phyloP scores from a whole-genome alignment of 2,329 filamentous ascomycete species.

The Lecanicillium sp. region DNA sequence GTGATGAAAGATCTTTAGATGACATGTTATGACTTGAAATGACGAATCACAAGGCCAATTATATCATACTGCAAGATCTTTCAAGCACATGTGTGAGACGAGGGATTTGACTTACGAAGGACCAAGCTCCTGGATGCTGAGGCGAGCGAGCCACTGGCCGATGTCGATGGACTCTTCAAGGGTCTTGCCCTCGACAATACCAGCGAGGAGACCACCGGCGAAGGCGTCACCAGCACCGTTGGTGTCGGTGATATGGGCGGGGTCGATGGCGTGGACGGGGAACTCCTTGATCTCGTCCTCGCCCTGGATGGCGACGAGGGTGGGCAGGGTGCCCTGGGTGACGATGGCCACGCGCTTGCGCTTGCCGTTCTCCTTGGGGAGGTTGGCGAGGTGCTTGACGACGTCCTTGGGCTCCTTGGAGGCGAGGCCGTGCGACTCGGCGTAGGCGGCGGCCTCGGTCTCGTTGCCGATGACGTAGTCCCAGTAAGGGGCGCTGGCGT shows the following conservation, averaged over 20 bases:
- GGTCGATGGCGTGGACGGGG: conserved; percentile 72
- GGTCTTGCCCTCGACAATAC: conserved; percentile 76
- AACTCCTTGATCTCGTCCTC: conserved; percentile 67
- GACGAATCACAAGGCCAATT: conserved; percentile 4
- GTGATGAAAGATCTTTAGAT: conserved; percentile 1
- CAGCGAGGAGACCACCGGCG: conserved; percentile 87
- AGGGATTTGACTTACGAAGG: conserved; percentile 68
- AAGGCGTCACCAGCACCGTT: conserved; percentile 97
- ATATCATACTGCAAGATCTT: not conserved
- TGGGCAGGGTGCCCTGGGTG: conserved; percentile 91
- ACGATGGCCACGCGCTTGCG: conserved; percentile 82
- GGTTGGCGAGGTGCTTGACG: conserved; percentile 74
- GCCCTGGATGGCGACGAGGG: conserved; percentile 72
- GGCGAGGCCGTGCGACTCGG: conserved; percentile 69
- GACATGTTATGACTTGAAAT: conserved; percentile 11
- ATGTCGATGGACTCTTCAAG: conserved; percentile 77
- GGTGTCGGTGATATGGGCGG: conserved; percentile 83
- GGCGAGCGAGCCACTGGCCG: conserved; percentile 91
- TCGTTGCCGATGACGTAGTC: conserved; percentile 97
- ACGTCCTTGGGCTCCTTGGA: conserved; percentile 78
- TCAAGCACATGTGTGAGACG: not conserved
- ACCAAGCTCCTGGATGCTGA: conserved; percentile 92
- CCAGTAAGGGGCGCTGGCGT: conserved; percentile 82
- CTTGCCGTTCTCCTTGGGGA: conserved; percentile 87
- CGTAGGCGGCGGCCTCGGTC: conserved; percentile 84